Conservation (phyloP, 192 early-diverging fungal genomes). For the Coemansia sp. region DNA sequence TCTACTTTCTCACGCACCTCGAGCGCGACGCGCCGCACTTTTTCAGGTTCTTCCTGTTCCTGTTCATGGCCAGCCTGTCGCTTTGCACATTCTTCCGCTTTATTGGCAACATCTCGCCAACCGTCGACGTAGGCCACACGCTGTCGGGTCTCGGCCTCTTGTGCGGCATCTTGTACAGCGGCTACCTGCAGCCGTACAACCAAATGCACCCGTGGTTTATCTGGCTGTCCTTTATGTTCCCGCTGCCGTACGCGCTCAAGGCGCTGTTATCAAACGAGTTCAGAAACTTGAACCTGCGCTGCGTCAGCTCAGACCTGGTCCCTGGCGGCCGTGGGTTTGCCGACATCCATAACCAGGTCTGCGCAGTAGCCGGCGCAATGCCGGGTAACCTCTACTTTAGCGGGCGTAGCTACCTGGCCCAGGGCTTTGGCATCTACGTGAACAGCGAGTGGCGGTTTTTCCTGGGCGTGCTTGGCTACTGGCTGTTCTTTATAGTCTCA, state of each 20-base stretch:
- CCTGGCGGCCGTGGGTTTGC: slow-evolving; percentile 55
- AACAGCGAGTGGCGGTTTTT: slow-evolving; percentile 62
- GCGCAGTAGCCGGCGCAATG: slow-evolving; percentile 62
- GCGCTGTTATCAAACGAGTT: slow-evolving; percentile 62
- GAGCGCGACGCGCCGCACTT: slow-evolving; percentile 53
- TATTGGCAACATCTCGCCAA: slow-evolving; percentile 58
- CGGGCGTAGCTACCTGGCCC: slow-evolving; percentile 62
- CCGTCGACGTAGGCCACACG: slow-evolving; percentile 57
- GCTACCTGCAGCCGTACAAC: slow-evolving; percentile 58
- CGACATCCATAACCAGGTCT: slow-evolving; percentile 54
- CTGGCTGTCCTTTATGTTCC: slow-evolving; percentile 70
- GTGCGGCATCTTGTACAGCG: neutral
- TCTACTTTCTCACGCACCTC: slow-evolving; percentile 62
- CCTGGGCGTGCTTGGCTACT: slow-evolving; percentile 53
- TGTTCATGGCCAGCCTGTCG: slow-evolving; percentile 49
- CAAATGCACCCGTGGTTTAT: slow-evolving; percentile 59
- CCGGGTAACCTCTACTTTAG: slow-evolving; percentile 56
- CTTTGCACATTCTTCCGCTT: slow-evolving; percentile 55
- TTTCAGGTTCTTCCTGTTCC: slow-evolving; percentile 60
- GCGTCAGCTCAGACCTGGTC: slow-evolving; percentile 33
- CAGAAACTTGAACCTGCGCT: slow-evolving; percentile 26
- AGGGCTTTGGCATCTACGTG: slow-evolving; percentile 57
- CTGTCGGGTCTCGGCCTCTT: slow-evolving; percentile 57
- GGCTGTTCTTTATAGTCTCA: slow-evolving; percentile 27
- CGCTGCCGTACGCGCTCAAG: slow-evolving; percentile 67